These are phyloP conservation scores for Astrephomene gubernaculifera DNA, from an alignment of 139 green algal genomes.

Conservation along the genomic window DNA sequence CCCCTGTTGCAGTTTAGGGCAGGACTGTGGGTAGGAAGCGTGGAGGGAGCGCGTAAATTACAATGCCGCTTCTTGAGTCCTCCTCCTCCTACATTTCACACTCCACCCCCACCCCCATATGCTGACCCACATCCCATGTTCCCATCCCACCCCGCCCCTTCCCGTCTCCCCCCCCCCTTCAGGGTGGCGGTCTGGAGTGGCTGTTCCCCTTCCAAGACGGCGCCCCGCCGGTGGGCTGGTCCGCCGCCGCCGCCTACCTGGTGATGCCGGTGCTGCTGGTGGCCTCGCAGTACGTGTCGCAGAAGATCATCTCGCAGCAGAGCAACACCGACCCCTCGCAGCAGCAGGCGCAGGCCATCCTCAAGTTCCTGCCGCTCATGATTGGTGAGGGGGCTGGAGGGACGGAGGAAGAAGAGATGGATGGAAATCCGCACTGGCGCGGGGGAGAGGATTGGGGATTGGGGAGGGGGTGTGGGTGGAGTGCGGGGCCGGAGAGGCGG, in stretches of 20 bases:
- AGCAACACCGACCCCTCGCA: constrained; percentile 72
- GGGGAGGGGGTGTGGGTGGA: background rate
- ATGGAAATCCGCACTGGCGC: too few species aligned
- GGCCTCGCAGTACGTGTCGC: constrained; percentile 78
- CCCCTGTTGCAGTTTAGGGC: too few species aligned
- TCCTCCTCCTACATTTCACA: background rate
- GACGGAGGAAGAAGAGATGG: too few species aligned
- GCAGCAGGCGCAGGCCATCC: constrained; percentile 86
- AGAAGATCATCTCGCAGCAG: constrained; percentile 80
- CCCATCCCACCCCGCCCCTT: background rate
- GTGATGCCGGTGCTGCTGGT: constrained; percentile 94
- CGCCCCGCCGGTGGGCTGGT: constrained; percentile 93
- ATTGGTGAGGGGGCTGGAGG: constrained; percentile 88
- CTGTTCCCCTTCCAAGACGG: constrained; percentile 92
- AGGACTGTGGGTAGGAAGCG: too few species aligned
- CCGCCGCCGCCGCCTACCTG: constrained; percentile 86
- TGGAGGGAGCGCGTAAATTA: background rate
- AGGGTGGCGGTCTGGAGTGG: constrained; percentile 78
- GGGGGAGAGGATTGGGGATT: background rate
- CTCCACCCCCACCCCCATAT: background rate
- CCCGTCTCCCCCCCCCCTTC: background rate
- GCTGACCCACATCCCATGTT: background rate
- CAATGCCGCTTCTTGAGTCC: background rate
- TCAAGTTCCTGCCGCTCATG: constrained; percentile 98
- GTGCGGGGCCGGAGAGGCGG: background rate